Evolutionary conservation across 805 yeast genomes (phyloP).

Genomic region (Zygosaccharomyces gambellarensis): DNA sequence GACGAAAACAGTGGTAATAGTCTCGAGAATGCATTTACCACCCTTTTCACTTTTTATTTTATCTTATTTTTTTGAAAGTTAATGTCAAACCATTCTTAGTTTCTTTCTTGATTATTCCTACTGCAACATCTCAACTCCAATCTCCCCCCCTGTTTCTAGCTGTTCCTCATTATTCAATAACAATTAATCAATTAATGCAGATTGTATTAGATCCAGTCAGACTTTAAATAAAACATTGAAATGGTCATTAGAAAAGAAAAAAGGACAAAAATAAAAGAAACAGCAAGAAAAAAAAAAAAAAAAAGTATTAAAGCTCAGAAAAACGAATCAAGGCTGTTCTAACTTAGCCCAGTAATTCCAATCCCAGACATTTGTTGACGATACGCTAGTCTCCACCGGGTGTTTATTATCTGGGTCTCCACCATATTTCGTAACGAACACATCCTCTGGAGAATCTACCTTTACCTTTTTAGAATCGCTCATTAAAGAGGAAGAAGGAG

Average conservation of each 20-base stretch:
- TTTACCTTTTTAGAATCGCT: constrained; percentile 33
- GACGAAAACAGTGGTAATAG: not conserved
- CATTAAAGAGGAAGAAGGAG: constrained; percentile 29
- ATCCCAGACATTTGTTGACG: constrained; percentile 26
- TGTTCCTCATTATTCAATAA: not conserved
- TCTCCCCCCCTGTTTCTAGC: not conserved
- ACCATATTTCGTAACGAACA: constrained; percentile 20
- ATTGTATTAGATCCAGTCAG: not conserved
- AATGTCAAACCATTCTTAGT: not conserved
- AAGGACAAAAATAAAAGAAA: not conserved
- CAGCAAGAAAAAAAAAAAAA: not conserved
- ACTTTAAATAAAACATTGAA: not conserved
- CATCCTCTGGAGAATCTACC: constrained; percentile 34
- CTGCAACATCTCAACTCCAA: not conserved
- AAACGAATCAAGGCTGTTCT: not conserved
- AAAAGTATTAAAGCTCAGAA: not conserved
- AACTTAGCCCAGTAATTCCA: constrained; percentile 31
- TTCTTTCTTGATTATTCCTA: not conserved
- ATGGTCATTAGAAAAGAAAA: not conserved
- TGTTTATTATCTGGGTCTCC: constrained; percentile 6
- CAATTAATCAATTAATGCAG: not conserved
- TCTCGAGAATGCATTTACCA: not conserved
- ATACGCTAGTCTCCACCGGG: constrained; percentile 1
- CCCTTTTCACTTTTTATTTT: not conserved
- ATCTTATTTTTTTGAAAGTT: not conserved